Evolutionary conservation across 805 yeast species (phyloP), one percentile per base, ranked within the genome.

Genomic region (Yarrowia alimentaria): DNA sequence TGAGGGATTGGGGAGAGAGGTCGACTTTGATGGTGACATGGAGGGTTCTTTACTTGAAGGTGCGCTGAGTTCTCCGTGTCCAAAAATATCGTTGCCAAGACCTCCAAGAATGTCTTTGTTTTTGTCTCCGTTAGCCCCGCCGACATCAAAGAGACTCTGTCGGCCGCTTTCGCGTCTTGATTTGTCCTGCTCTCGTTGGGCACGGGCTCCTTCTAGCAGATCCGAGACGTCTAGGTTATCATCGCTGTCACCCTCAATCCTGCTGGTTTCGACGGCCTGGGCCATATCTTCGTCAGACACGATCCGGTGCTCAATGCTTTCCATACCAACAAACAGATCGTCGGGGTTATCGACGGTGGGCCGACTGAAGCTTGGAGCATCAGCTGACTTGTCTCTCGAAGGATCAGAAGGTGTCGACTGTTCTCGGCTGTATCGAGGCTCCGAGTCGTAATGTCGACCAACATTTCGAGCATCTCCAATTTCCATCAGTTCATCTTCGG

Each of bases 241-340:
- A 3, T 25, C 31, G 5, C 11, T n/a, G 12, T 38, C 32, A 1
- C 28, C 47, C 6, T 28, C 33, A 13, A 28, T 19, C 16, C 45
- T n/a, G 10, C 47, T 40, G 6, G 28, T 33, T 4, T 40, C 47
- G 2, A 33, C 47, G 19, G 26, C 22, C n/a, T 14, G 26, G 4
- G 26, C 47, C 9, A 28, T 33, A 6, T 40, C 47, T 3, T 40
- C 47, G 6, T 40, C 47, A 3, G 47, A 40, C 11, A 40, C 47
- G 6, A 40, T 12, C 6, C 47, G 32, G 13, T 40, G 47, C 8
- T 40, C 47, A 14, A 40, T 33, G 6, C 47, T 40, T 18, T 40
- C 47, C 33, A 40, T 26, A 5, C 47, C 47, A 32, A 40, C 47
- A 40, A 40, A 40, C 32, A 40, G 33, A 6, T 40, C 47, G 25